Evolutionary conservation across 192 early-diverging fungal species (phyloP), one percentile per base, ranked within the genome.

Genomic region (Coemansia sp.): DNA sequence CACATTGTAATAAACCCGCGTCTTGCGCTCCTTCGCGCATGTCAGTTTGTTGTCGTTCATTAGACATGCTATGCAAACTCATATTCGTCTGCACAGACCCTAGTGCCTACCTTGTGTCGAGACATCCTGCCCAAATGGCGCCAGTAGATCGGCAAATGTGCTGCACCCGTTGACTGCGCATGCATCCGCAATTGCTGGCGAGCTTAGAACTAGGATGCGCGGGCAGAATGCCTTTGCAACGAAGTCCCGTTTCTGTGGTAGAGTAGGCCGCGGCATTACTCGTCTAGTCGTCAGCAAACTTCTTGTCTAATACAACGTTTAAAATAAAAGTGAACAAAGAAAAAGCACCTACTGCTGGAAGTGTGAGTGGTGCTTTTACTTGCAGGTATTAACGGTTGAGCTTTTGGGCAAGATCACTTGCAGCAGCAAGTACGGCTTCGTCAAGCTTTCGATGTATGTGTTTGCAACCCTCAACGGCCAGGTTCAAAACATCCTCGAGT

Each of bases 401-500:
- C 49, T 83, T 83, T 3, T 50, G 61, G 5, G 74, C 71, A 28
- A 83, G 60, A 22, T 80, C 82, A 24, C 48, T 64, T 18, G 82
- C 73, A 1, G 74, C 74, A 2, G 67, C 71, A n/a, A 74, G 60
- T 38, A 83, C 82, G 3, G 72, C 82, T 5, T 73, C 52, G 57
- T 84, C 82, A 14, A 84, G 62, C 53, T 81, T 77, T 12, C 24
- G 52, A 56, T 84, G 82, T 21, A 84, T 81, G 51, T 78, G 72
- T 56, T 74, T 77, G 64, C 82, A 84, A 5, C 82, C 82, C 50
- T 74, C 74, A 0, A 70, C 49, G 3, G 82, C 82, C 63, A 81
- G 53, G 5, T 66, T 60, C 75, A 84, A 54, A 52, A 81, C 76
- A 31, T 61, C 72, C 12, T 84, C 72, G 6, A 84, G 67, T 55